Percentiles rank a stretch among this genome's conserved stretches.
These are phyloP conservation scores for Aspergillus terreus DNA, from an alignment of 2,329 filamentous ascomycete species.

Conservation along the genomic window DNA sequence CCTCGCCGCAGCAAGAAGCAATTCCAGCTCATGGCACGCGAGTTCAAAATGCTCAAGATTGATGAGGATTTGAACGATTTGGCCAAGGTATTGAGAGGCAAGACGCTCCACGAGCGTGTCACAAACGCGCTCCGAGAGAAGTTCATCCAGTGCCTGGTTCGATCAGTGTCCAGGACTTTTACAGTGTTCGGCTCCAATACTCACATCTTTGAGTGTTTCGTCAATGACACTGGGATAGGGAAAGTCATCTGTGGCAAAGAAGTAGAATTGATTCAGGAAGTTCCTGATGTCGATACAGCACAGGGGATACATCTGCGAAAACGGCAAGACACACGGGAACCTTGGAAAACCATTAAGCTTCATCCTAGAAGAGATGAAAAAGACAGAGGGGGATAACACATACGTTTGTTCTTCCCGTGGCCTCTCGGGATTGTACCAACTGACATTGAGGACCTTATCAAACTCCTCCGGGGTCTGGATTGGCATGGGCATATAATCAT, in stretches of 20 bases:
- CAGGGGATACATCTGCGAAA: constrained; percentile 97
- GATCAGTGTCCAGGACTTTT: constrained; percentile 10
- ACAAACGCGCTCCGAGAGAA: constrained; percentile 91
- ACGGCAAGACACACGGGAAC: constrained; percentile 92
- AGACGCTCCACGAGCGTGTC: constrained; percentile 82
- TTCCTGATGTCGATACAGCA: constrained; percentile 98
- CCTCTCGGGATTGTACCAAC: constrained; percentile 89
- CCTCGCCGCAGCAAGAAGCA: constrained; percentile 77
- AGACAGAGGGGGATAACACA: constrained; percentile 25
- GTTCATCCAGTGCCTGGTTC: constrained; percentile 76
- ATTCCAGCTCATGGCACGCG: constrained; percentile 85
- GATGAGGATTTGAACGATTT: constrained; percentile 97
- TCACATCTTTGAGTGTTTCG: constrained; percentile 75
- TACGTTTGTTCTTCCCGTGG: constrained; percentile 70
- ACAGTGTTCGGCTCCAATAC: constrained; percentile 1
- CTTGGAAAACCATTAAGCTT: constrained; percentile 40
- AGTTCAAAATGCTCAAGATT: constrained; percentile 96
- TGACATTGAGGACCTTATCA: constrained; percentile 91
- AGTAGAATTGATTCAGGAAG: constrained; percentile 97
- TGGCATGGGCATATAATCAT: constrained; percentile 99
- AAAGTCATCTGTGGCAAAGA: constrained; percentile 95
- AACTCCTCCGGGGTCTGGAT: constrained; percentile 89
- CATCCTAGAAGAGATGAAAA: not conserved
- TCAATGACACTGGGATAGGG: constrained; percentile 87
- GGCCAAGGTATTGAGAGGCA: constrained; percentile 87